A percentile compares a stretch with the other conserved stretches of the same genome.
Evolutionary conservation across 108 stramenopile genomes (phyloP).

Genomic region (Fragilariopsis cylindrus): DNA sequence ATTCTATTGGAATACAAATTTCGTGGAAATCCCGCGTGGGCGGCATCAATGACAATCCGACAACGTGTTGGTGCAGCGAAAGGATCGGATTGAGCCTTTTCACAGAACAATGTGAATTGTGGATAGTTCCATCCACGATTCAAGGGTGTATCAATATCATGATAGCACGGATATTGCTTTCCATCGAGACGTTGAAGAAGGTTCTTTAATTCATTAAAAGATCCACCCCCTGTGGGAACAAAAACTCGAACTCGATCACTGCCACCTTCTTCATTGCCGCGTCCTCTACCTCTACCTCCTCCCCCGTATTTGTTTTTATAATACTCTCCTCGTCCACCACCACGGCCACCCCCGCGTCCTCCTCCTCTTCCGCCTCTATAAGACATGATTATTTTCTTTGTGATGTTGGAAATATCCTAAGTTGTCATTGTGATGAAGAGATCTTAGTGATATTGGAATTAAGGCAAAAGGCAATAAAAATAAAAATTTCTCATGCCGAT

Average conservation of each 20-base stretch:
- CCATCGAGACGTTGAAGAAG: constrained; percentile 78
- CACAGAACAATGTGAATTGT: constrained; percentile 70
- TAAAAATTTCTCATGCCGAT: too few relatives aligned
- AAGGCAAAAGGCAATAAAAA: background rate
- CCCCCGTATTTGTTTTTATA: constrained; percentile 23
- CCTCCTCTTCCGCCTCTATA: constrained; percentile 5
- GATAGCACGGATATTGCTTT: constrained; percentile 85
- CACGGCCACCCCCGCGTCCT: background rate
- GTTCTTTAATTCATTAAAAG: constrained; percentile 62
- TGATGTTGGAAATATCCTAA: too few relatives aligned
- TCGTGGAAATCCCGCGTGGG: constrained; percentile 74
- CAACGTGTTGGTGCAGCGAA: constrained; percentile 92
- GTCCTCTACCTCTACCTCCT: background rate
- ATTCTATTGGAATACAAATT: constrained; percentile 65
- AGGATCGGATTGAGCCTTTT: constrained; percentile 90
- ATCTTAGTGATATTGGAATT: background rate
- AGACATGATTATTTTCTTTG: constrained; percentile 11
- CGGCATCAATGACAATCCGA: constrained; percentile 64
- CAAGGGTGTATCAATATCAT: constrained; percentile 78
- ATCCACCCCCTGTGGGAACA: constrained; percentile 46
- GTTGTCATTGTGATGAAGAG: background rate
- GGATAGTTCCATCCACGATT: constrained; percentile 54
- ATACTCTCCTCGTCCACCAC: constrained; percentile 16
- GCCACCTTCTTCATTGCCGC: background rate
- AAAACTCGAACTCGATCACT: constrained; percentile 2